Conservation (phyloP, 192 early-diverging fungal species). For the Coemansia nantahalensis region DNA sequence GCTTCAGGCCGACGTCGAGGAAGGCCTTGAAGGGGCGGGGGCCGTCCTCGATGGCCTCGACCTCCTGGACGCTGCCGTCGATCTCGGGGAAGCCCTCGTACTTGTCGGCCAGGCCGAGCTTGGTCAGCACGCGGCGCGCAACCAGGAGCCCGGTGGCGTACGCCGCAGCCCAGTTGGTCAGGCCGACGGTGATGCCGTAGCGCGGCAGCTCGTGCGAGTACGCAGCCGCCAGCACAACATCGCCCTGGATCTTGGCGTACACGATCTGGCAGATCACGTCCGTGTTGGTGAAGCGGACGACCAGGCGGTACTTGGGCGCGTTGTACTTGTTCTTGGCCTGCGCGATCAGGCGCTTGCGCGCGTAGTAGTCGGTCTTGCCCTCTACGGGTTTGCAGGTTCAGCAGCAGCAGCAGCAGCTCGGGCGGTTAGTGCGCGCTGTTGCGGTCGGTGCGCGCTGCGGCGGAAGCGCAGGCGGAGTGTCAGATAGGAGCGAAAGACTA, state of each 20-base stretch:
- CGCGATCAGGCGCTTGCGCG: slow-evolving; percentile 95
- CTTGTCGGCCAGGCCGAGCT: slow-evolving; percentile 94
- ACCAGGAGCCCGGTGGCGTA: slow-evolving; percentile 97
- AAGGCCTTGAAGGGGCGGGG: slow-evolving; percentile 97
- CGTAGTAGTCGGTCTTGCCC: slow-evolving; percentile 99
- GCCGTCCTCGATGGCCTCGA: slow-evolving; percentile 87
- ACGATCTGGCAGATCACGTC: slow-evolving; percentile 96
- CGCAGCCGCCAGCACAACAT: slow-evolving; percentile 91
- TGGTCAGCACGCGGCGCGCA: slow-evolving; percentile 91
- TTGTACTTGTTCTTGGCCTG: slow-evolving; percentile 99
- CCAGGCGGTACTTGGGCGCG: slow-evolving; percentile 99
- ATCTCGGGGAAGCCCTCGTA: slow-evolving; percentile 93
- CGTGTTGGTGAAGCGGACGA: slow-evolving; percentile 99
- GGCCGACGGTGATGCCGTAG: slow-evolving; percentile 96
- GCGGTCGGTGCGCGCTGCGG: too few species aligned
- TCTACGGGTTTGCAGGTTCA: slow-evolving; percentile 69
- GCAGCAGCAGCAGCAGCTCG: not conserved
- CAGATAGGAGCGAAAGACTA: slow-evolving; percentile 92
- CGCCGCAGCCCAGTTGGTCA: slow-evolving; percentile 99
- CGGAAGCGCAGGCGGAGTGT: slow-evolving; percentile 17
- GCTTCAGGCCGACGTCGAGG: slow-evolving; percentile 95
- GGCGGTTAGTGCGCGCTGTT: not conserved
- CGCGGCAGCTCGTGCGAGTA: slow-evolving; percentile 96
- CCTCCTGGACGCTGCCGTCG: slow-evolving; percentile 84
- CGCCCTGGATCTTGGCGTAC: slow-evolving; percentile 98